These are phyloP conservation scores for Spirogloea muscicola DNA, from an alignment of 139 green algal genomes.

Conservation along the genomic window DNA sequence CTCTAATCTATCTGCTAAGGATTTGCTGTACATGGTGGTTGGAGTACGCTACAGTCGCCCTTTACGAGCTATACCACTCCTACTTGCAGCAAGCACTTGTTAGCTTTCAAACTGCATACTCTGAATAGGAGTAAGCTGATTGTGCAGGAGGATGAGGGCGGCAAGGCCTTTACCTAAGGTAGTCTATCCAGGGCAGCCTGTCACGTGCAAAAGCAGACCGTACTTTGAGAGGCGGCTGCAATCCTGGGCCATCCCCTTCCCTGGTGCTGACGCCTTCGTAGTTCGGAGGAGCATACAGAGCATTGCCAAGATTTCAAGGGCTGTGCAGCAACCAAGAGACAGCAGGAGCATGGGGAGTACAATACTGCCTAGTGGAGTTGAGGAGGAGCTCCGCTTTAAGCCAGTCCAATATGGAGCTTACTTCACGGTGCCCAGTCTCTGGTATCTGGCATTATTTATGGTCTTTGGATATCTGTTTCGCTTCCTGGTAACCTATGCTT, in stretches of 20 bases:
- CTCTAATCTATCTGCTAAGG: too few relatives aligned
- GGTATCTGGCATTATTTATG: slow-evolving; percentile 21
- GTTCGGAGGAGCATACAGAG: slow-evolving; percentile 20
- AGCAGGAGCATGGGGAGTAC: background rate
- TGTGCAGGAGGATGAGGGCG: too few relatives aligned
- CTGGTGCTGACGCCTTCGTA: slow-evolving; percentile 38
- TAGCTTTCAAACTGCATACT: too few relatives aligned
- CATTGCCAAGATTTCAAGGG: background rate
- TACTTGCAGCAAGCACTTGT: too few relatives aligned
- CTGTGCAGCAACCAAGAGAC: background rate
- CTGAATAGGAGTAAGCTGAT: too few relatives aligned
- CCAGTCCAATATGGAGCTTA: slow-evolving; percentile 39
- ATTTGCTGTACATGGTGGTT: too few relatives aligned
- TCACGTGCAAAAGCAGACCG: too few relatives aligned
- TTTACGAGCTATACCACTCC: too few relatives aligned
- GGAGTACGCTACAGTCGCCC: too few relatives aligned
- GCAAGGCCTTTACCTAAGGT: too few relatives aligned
- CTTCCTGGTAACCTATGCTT: background rate
- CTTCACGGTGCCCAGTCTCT: slow-evolving; percentile 19
- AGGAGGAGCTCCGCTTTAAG: background rate
- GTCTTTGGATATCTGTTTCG: slow-evolving; percentile 16
- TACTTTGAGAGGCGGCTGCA: slow-evolving; percentile 8
- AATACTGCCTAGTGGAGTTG: background rate
- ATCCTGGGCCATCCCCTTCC: slow-evolving; percentile 33
- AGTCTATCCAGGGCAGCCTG: too few relatives aligned